phyloP scores from a whole-genome alignment of 495 filamentous ascomycete species.

The Penicillium soppii region DNA sequence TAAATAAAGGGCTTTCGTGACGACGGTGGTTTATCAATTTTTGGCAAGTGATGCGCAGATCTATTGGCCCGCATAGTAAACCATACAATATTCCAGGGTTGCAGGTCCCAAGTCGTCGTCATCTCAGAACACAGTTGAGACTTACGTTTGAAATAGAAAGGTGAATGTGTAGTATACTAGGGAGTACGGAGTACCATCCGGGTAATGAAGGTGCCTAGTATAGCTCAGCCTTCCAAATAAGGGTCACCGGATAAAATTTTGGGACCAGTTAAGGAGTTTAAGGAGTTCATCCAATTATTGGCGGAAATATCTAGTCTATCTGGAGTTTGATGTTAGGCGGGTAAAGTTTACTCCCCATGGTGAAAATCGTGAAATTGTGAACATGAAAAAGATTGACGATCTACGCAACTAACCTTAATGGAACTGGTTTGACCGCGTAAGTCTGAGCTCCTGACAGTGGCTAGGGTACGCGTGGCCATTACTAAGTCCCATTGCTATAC shows the following conservation, averaged over 20 bases:
- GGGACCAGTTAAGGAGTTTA: no score
- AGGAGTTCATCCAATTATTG: no score
- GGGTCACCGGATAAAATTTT: not conserved
- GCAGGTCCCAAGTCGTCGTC: not conserved
- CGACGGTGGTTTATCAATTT: no score
- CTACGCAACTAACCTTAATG: not conserved
- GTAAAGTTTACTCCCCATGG: slow-evolving; percentile 1
- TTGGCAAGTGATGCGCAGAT: not conserved
- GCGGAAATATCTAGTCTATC: not conserved
- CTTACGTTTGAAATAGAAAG: not conserved
- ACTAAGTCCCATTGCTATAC: no score
- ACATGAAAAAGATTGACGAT: not conserved
- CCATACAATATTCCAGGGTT: not conserved
- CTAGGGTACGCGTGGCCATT: no score
- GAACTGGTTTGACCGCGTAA: not conserved
- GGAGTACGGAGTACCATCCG: no score
- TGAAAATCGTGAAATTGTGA: no score
- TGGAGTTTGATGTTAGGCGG: not conserved
- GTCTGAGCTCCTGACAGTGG: no score
- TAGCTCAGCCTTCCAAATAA: not conserved
- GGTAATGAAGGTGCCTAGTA: no score
- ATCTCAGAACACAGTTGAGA: not conserved
- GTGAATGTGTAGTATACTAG: not conserved
- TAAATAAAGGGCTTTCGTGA: no score
- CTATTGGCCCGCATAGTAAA: no score